Percentiles rank a stretch among this genome's conserved stretches.
phyloP scores from a whole-genome alignment of 2,329 filamentous ascomycete genomes.

The Ophiostoma populinum region DNA sequence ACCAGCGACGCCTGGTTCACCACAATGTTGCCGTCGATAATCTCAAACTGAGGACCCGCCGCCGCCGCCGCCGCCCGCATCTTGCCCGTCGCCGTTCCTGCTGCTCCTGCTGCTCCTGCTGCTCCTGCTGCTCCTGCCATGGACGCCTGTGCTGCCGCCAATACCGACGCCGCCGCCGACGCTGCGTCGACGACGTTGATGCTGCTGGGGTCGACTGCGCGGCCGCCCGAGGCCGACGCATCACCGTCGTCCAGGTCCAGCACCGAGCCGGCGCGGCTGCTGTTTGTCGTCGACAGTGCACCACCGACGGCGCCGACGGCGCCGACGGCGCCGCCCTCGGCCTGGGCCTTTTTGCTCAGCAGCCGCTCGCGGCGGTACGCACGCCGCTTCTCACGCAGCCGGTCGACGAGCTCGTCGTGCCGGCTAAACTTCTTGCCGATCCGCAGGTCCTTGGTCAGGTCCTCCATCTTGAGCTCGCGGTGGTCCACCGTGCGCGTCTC shows the following conservation, averaged over 20 bases:
- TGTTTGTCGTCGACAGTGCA: constrained; percentile 10
- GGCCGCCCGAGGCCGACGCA: background rate
- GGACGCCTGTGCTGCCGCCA: constrained; percentile 7
- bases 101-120: background rate
- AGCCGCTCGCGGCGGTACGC: constrained; percentile 17
- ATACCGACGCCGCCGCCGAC: constrained; percentile 8
- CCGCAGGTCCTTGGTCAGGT: constrained; percentile 50
- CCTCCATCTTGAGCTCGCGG: constrained; percentile 51
- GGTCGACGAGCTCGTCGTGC: constrained; percentile 53
- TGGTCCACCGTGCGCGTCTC: constrained; percentile 47
- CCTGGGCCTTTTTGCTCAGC: constrained; percentile 22
- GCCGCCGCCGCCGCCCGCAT: constrained; percentile 9
- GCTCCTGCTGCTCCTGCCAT: too few relatives aligned
- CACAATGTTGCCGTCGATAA: constrained; percentile 57
- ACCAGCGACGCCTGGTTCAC: constrained; percentile 49
- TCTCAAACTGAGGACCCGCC: constrained; percentile 37
- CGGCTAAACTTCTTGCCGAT: constrained; percentile 61
- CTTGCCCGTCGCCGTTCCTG: background rate
- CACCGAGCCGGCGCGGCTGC: constrained; percentile 3
- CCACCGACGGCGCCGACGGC: background rate
- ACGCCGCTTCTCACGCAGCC: constrained; percentile 33
- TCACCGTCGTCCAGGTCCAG: background rate
- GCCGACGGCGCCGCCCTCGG: constrained; percentile 4
- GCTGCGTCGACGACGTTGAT: constrained; percentile 3
- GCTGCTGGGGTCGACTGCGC: background rate